These are phyloP conservation scores for Lentinula sp. DNA, from an alignment of 768 basidiomycete genomes.

Conservation along the genomic window DNA sequence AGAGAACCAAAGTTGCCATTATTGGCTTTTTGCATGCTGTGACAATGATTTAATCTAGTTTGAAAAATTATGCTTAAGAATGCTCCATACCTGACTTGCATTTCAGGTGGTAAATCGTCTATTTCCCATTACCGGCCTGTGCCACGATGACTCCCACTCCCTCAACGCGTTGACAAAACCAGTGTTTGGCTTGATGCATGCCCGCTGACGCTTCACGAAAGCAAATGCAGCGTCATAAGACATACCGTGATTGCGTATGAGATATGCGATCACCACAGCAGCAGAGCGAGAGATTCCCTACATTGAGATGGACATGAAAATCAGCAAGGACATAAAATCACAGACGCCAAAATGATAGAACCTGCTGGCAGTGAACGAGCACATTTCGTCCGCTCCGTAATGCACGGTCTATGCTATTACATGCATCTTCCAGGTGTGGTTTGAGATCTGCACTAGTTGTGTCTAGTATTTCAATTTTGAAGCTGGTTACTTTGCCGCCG, in stretches of 20 bases:
- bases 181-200: constrained; percentile 75
- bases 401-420: constrained; percentile 58
- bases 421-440: constrained; percentile 64
- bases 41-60: not conserved
- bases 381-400: constrained; percentile 59
- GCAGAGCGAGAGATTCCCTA: constrained; percentile 78
- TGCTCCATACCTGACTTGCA: not conserved
- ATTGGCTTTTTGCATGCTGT: not conserved
- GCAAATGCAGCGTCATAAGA: constrained; percentile 60
- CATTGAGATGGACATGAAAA: not conserved
- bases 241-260: constrained; percentile 71
- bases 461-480: constrained; percentile 67
- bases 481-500: constrained; percentile 37
- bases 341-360: constrained; percentile 21
- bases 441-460: constrained; percentile 53
- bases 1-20: not conserved
- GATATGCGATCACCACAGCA: constrained; percentile 75
- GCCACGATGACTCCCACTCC: constrained; percentile 47
- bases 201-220: constrained; percentile 56
- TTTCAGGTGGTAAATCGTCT: not conserved
- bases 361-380: constrained; percentile 81
- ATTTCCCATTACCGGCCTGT: constrained; percentile 7
- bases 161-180: constrained; percentile 59
- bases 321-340: constrained; percentile 5
- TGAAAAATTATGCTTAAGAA: too few species aligned